Percentiles rank a stretch among this genome's conserved stretches.
Evolutionary conservation across 129 eudicot genomes (phyloP).

Genomic region (Sambucus nigra): DNA sequence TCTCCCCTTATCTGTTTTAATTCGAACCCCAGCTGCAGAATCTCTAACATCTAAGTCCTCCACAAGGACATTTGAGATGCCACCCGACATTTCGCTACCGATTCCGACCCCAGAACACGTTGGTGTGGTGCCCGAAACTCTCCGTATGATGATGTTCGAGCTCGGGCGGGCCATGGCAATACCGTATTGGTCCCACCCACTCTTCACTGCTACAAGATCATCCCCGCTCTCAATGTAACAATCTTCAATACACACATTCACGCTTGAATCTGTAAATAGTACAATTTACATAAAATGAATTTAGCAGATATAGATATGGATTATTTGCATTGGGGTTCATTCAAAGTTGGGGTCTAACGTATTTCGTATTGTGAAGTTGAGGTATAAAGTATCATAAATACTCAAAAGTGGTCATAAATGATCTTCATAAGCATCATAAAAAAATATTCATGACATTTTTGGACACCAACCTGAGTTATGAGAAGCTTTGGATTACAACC

Average conservation of each 20-base stretch:
- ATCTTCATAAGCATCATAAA: too few relatives aligned
- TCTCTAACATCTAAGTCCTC: constrained; percentile 65
- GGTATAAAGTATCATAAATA: background rate
- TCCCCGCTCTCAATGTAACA: constrained; percentile 97
- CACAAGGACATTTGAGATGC: constrained; percentile 49
- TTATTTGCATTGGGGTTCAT: too few relatives aligned
- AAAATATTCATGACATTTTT: background rate
- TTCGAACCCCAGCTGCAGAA: constrained; percentile 89
- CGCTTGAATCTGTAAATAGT: constrained; percentile 63
- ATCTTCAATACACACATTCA: constrained; percentile 81
- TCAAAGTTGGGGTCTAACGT: too few relatives aligned
- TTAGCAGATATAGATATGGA: background rate
- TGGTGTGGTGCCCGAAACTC: constrained; percentile 95
- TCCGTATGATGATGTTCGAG: constrained; percentile 60
- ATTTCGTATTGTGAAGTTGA: background rate
- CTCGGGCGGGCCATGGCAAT: constrained; percentile 69
- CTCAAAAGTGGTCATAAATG: too few relatives aligned
- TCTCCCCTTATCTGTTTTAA: constrained; percentile 85
- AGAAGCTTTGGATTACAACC: too few relatives aligned
- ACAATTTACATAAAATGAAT: background rate
- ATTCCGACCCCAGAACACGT: constrained; percentile 97
- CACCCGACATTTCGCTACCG: constrained; percentile 99
- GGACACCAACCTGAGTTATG: too few relatives aligned
- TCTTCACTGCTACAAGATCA: constrained; percentile 88
- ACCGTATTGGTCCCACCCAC: constrained; percentile 99